Evolutionary conservation across 306 rosid species (phyloP).

Genomic region (Quercus berberidifolia): DNA sequence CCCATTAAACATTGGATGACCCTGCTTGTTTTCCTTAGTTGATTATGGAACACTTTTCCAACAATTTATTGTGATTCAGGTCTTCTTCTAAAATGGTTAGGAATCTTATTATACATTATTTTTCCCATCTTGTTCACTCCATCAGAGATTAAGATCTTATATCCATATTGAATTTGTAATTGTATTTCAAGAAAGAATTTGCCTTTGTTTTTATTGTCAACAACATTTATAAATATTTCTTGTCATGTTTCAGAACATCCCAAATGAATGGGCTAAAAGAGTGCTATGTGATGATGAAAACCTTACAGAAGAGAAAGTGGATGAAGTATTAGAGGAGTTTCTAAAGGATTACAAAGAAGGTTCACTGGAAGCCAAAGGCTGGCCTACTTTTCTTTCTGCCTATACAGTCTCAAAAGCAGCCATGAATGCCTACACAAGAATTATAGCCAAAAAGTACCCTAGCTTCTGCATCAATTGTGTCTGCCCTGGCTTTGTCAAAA

Average conservation of each 20-base stretch:
- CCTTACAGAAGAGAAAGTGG: slow-evolving; percentile 20
- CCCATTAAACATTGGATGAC: background rate
- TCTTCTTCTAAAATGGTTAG: no score
- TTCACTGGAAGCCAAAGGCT: slow-evolving; percentile 5
- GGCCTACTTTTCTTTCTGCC: background rate
- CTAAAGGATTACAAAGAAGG: slow-evolving; percentile 18
- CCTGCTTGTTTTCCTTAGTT: background rate
- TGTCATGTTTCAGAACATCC: slow-evolving; percentile 3
- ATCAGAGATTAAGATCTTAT: no score
- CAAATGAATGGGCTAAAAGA: slow-evolving; percentile 21
- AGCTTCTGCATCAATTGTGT: slow-evolving; percentile 1
- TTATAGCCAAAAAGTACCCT: slow-evolving; percentile 18
- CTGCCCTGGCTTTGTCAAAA: background rate
- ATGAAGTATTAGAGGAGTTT: slow-evolving; percentile 12
- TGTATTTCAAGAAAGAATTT: no score
- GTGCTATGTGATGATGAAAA: slow-evolving; percentile 9
- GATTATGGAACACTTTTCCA: background rate
- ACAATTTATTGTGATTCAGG: no score
- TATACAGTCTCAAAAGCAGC: slow-evolving; percentile 25
- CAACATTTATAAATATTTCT: no score
- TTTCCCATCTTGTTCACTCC: no score
- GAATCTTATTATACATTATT: no score
- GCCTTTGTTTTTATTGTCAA: no score
- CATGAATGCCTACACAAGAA: slow-evolving; percentile 26
- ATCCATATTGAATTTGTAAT: no score